These are phyloP conservation scores for Sclerotinia sclerotiorum DNA, from an alignment of 2,329 filamentous ascomycete genomes.

Conservation along the genomic window DNA sequence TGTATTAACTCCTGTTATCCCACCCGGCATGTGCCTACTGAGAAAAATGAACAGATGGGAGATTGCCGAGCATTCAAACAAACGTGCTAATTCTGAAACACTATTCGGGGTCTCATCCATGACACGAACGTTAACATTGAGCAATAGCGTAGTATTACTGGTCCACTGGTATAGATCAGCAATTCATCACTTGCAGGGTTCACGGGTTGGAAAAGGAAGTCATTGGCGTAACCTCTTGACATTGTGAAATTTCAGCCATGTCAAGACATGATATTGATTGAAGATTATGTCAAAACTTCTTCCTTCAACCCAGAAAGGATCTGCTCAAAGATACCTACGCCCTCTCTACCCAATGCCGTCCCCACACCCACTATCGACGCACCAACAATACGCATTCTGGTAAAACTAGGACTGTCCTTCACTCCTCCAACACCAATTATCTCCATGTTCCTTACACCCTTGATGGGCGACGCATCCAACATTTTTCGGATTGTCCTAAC, in stretches of 20 bases:
- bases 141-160: not conserved
- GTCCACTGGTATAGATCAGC: not conserved
- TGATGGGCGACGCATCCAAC: slow-evolving; percentile 49
- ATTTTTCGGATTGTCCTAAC: slow-evolving; percentile 64
- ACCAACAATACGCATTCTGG: slow-evolving; percentile 65
- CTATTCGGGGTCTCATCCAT: not conserved
- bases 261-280: not conserved
- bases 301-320: slow-evolving; percentile 44
- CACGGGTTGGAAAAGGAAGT: not conserved
- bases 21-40: not conserved
- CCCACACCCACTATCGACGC: slow-evolving; percentile 67
- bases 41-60: not conserved
- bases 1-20: not conserved
- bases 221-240: not conserved
- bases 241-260: not conserved
- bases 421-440: slow-evolving; percentile 76
- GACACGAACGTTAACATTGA: too few relatives aligned
- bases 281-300: not conserved
- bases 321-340: slow-evolving; percentile 60
- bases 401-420: slow-evolving; percentile 59
- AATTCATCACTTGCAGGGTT: not conserved
- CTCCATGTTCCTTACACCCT: slow-evolving; percentile 52
- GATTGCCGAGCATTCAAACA: not conserved
- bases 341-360: slow-evolving; percentile 65
- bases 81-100: not conserved